phyloP scores from a whole-genome alignment of 108 stramenopile species.

The Cyclotella atomus region DNA sequence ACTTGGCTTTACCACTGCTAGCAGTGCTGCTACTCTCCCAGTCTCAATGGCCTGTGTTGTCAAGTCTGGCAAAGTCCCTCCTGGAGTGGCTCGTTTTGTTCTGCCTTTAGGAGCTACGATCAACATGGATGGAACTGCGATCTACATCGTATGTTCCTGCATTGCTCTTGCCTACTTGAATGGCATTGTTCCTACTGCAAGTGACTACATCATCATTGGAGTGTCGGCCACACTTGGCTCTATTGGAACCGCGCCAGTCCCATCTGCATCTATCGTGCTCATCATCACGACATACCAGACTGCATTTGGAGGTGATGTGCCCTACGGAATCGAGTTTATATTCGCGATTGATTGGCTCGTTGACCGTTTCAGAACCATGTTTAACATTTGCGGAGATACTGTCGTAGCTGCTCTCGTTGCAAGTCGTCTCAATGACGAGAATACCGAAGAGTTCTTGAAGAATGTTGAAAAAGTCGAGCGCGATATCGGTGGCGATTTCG shows the following conservation, averaged over 20 bases:
- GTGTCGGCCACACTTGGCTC: constrained; percentile 29
- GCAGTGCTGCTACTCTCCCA: constrained; percentile 51
- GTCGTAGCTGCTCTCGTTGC: constrained; percentile 13
- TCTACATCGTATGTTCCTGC: constrained; percentile 26
- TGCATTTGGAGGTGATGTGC: constrained; percentile 8
- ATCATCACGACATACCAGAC: constrained; percentile 5
- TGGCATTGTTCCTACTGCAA: constrained; percentile 29
- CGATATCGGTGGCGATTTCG: background rate
- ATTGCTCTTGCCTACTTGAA: constrained; percentile 48
- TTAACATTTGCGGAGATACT: constrained; percentile 16
- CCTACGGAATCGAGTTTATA: constrained; percentile 19
- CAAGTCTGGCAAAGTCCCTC: constrained; percentile 34
- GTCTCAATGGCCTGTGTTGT: constrained; percentile 35
- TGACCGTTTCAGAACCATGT: constrained; percentile 18
- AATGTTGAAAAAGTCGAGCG: background rate
- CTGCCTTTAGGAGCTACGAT: constrained; percentile 49
- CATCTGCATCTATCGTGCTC: constrained; percentile 34
- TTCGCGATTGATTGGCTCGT: constrained; percentile 15
- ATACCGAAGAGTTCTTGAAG: background rate
- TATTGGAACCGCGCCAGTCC: constrained; percentile 47
- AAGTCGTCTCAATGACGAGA: background rate
- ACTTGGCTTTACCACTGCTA: constrained; percentile 39
- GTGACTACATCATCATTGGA: constrained; percentile 22
- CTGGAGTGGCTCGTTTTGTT: constrained; percentile 38
- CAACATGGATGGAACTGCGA: constrained; percentile 49